Base-by-base conservation (phyloP, 2,329 filamentous ascomycete genomes). In the Cordyceps cicadae region DNA sequence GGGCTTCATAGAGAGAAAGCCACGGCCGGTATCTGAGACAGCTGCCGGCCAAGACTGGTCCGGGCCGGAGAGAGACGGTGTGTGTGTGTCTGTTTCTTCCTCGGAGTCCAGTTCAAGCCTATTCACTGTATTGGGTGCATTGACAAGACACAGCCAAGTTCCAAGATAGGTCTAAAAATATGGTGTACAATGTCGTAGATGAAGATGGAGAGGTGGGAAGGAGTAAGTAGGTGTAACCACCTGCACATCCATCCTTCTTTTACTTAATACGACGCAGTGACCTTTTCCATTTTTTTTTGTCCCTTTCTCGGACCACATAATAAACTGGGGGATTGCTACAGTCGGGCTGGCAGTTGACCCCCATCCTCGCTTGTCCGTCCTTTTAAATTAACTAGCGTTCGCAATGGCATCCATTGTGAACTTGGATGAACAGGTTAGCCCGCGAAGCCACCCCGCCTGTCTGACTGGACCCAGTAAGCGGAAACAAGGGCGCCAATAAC, bases 401-500 rank as follows among this genome's bases (percentile, higher is more conserved):
- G 14, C 26, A 49, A 32, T 17, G 26, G 6, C 41, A 37, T 37
- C 34, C 34, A 53, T 52, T 15, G 51, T 9, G 37, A 51, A 48
- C 56, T n/a, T 34, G 34, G 34, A 37, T 19, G 37, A 26, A 54
- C n/a, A 17, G 17, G 21, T 15, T 26, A 55, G 39, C 26, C 54
- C n/a, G 21, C 7, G 17, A 48, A 48, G 21, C 45, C 21, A 26
- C 21, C 53, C 19, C 21, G 37, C 52, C 24, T 24, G 24, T 4
- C 24, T 32, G 41, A 39, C 19, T 15, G 57, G 57, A 46, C 57
- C 57, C 37, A 53, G 43, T 21, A 41, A 41, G 52, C 51, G 51
- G 59, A 55, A 60, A 49, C 51, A 50, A 19, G 24, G 9, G n/a
- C 59, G 59, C 59, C 51, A 55, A 51, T 55, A 54, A 49, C 24